These are phyloP conservation scores for Ricinus communis DNA, from an alignment of 345 rosid species.

Conservation along the genomic window DNA sequence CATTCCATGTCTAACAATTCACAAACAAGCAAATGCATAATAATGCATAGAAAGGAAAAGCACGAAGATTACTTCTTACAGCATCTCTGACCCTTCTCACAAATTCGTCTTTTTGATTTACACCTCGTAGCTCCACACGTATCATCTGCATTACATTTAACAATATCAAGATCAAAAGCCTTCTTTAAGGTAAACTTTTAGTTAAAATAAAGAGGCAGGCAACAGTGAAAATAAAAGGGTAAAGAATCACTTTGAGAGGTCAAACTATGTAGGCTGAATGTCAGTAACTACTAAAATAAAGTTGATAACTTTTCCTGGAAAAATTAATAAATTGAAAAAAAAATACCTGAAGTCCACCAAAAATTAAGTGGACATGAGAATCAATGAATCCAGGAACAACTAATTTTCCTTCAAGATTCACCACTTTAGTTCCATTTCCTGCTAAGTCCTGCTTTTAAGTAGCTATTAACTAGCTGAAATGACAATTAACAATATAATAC, in stretches of 20 bases:
- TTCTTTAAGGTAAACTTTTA: not conserved
- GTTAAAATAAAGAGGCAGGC: not conserved
- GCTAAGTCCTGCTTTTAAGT: conserved; percentile 45
- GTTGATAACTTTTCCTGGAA: no score
- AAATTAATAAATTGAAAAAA: no score
- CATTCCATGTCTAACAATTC: not conserved
- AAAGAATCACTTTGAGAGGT: no score
- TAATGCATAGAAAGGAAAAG: not conserved
- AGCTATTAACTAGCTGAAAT: not conserved
- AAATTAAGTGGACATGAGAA: conserved; percentile 81
- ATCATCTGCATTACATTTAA: conserved; percentile 49
- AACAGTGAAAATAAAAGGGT: not conserved
- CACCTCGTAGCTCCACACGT: conserved; percentile 61
- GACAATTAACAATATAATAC: not conserved
- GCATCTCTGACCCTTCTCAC: conserved; percentile 73
- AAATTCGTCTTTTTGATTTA: conserved; percentile 61
- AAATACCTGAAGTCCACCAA: conserved; percentile 83
- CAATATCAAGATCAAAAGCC: conserved; percentile 4
- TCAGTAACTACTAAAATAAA: no score
- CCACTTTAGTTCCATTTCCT: conserved; percentile 50
- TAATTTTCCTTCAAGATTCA: conserved; percentile 74
- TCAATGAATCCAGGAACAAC: conserved; percentile 92
- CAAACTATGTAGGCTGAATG: no score
- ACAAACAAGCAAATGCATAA: not conserved
- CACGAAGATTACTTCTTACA: conserved; percentile 49